Evolutionary conservation across 305 asterid genomes (phyloP).

Genomic region (Rubia balearica): DNA sequence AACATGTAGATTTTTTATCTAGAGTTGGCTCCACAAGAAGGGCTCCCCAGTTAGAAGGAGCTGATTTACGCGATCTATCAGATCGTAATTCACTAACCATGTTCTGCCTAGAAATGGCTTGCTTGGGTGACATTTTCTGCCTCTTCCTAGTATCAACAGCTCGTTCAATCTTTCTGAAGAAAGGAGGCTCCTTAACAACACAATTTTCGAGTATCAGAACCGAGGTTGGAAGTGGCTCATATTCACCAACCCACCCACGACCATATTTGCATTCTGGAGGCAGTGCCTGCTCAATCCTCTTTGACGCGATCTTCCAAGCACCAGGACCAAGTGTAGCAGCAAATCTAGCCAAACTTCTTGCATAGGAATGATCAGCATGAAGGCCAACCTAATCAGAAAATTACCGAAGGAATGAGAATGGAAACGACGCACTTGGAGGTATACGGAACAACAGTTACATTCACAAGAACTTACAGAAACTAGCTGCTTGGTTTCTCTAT

Average conservation of each 20-base stretch:
- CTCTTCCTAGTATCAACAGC: constrained; percentile 28
- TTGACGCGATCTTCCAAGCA: constrained; percentile 87
- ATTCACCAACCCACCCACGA: constrained; percentile 98
- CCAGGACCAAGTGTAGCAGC: constrained; percentile 86
- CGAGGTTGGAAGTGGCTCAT: constrained; percentile 88
- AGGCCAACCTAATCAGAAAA: constrained; percentile 72
- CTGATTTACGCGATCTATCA: constrained; percentile 22
- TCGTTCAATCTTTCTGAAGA: constrained; percentile 39
- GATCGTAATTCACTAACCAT: constrained; percentile 23
- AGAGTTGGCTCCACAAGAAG: constrained; percentile 25
- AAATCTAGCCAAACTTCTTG: constrained; percentile 87
- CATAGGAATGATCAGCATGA: constrained; percentile 83
- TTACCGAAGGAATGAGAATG: constrained; percentile 7
- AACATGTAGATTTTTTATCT: constrained; percentile 38
- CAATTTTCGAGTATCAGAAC: constrained; percentile 55
- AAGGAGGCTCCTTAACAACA: constrained; percentile 56
- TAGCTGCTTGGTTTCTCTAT: constrained; percentile 86
- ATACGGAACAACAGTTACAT: constrained; percentile 4
- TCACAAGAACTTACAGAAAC: constrained; percentile 56
- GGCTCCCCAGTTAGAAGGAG: constrained; percentile 29
- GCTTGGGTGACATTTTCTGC: constrained; percentile 25
- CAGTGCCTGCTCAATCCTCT: constrained; percentile 79
- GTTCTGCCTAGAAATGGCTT: constrained; percentile 31
- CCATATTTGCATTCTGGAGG: constrained; percentile 83
- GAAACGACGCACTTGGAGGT: constrained; percentile 8